Percentiles rank a stretch among this genome's conserved stretches.
Evolutionary conservation across 2,329 filamentous ascomycete species (phyloP).

Genomic region (Aspergillus neotritici): DNA sequence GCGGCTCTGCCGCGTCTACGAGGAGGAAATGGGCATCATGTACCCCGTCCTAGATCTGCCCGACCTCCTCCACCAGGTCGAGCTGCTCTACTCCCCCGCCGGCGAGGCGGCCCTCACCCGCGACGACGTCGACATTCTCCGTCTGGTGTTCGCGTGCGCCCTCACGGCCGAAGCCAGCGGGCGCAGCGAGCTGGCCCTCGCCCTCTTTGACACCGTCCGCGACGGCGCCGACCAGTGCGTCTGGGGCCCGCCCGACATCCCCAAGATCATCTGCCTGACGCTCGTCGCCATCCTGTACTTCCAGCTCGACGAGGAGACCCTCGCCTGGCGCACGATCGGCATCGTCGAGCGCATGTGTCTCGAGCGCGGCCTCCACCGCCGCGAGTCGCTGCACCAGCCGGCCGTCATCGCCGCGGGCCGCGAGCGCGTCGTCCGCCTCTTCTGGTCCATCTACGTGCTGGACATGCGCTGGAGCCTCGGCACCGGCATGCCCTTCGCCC

Average conservation of each 20-base stretch:
- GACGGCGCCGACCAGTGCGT: constrained; percentile 60
- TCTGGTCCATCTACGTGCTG: constrained; percentile 84
- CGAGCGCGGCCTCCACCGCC: constrained; percentile 75
- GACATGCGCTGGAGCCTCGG: constrained; percentile 84
- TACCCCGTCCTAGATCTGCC: constrained; percentile 75
- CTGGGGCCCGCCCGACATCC: constrained; percentile 54
- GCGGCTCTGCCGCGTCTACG: constrained; percentile 70
- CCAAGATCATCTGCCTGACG: constrained; percentile 53
- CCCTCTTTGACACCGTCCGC: constrained; percentile 71
- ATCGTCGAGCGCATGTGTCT: constrained; percentile 73
- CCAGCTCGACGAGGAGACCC: constrained; percentile 73
- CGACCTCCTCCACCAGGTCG: constrained; percentile 61
- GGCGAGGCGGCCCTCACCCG: constrained; percentile 43
- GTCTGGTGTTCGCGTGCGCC: constrained; percentile 73
- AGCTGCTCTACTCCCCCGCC: constrained; percentile 49
- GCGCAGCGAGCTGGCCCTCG: constrained; percentile 65
- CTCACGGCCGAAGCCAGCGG: constrained; percentile 72
- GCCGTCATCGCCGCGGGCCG: constrained; percentile 64
- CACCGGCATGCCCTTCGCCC: constrained; percentile 75
- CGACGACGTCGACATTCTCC: constrained; percentile 64
- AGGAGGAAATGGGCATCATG: constrained; percentile 86
- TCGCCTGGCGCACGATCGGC: constrained; percentile 86
- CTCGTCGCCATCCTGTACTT: constrained; percentile 68
- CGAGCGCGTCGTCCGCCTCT: constrained; percentile 63
- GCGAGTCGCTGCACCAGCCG: constrained; percentile 61